Evolutionary conservation across 2,329 filamentous ascomycete species (phyloP).

Genomic region (Aspergillus jensenii): DNA sequence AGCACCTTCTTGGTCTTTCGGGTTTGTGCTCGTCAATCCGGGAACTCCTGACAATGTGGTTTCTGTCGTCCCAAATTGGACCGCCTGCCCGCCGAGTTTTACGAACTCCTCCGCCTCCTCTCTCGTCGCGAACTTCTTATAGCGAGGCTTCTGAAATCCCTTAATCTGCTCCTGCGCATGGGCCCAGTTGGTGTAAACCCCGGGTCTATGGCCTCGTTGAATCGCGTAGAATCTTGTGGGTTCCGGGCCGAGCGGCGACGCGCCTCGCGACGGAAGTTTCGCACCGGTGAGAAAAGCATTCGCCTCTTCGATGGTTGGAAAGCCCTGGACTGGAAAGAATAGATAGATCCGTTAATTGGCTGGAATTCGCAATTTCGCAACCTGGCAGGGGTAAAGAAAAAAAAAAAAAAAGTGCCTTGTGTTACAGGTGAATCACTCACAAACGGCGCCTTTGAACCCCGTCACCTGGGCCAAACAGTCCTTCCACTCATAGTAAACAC

Average conservation of each 20-base stretch:
- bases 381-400: no score
- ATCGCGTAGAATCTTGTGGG: conserved; percentile 61
- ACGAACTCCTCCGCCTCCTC: conserved; percentile 80
- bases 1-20: conserved; percentile 44
- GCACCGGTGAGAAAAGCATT: conserved; percentile 70
- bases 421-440: conserved; percentile 52
- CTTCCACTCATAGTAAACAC: conserved; percentile 63
- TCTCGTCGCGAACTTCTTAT: conserved; percentile 67
- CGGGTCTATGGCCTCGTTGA: conserved; percentile 57
- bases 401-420: neutral
- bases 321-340: conserved; percentile 69
- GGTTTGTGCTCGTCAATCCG: conserved; percentile 41
- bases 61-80: conserved; percentile 24
- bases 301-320: conserved; percentile 71
- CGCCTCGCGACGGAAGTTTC: conserved; percentile 39
- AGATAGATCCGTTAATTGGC: neutral
- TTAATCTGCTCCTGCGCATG: conserved; percentile 71
- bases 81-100: conserved; percentile 34
- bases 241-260: conserved; percentile 35
- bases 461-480: conserved; percentile 63
- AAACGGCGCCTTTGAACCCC: conserved; percentile 65
- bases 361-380: neutral
- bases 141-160: conserved; percentile 67
- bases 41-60: conserved; percentile 36
- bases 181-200: conserved; percentile 67